Evolutionary conservation across 768 basidiomycete genomes (phyloP).

Genomic region (Boletus rufocinnamomeus): DNA sequence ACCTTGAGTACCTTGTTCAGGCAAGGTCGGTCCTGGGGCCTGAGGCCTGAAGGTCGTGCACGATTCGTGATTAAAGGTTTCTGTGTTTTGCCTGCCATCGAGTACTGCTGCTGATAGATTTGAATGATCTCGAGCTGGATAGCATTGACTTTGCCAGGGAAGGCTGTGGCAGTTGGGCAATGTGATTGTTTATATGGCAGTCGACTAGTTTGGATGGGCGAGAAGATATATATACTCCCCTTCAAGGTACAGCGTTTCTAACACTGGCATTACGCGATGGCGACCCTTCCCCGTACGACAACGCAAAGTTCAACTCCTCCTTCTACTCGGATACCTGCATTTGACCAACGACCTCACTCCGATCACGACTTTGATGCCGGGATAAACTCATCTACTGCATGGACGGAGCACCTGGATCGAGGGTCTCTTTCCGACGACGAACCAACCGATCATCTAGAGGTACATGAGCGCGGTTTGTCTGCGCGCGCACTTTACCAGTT

Average conservation of each 20-base stretch:
- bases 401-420: conserved; percentile 63
- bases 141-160: not conserved
- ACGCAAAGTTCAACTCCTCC: conserved; percentile 28
- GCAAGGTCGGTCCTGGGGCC: too few relatives aligned
- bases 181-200: conserved; percentile 6
- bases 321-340: conserved; percentile 8
- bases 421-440: conserved; percentile 56
- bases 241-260: not conserved
- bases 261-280: conserved; percentile 27
- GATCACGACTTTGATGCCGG: conserved; percentile 67
- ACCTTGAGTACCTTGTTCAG: too few relatives aligned
- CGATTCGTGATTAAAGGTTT: not conserved
- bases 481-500: conserved; percentile 76
- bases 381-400: conserved; percentile 74
- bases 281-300: conserved; percentile 38
- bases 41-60: not conserved
- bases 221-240: conserved; percentile 9
- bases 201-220: conserved; percentile 5
- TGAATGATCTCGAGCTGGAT: not conserved
- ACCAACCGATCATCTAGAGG: conserved; percentile 38
- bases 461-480: conserved; percentile 42
- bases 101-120: not conserved
- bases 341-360: conserved; percentile 32
- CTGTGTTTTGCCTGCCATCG: not conserved
- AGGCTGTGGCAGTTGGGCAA: not conserved